A percentile compares a stretch with the other conserved stretches of the same genome.
Evolutionary conservation across 139 green algal species (phyloP).

Genomic region (Diplosphaera chodatii): DNA sequence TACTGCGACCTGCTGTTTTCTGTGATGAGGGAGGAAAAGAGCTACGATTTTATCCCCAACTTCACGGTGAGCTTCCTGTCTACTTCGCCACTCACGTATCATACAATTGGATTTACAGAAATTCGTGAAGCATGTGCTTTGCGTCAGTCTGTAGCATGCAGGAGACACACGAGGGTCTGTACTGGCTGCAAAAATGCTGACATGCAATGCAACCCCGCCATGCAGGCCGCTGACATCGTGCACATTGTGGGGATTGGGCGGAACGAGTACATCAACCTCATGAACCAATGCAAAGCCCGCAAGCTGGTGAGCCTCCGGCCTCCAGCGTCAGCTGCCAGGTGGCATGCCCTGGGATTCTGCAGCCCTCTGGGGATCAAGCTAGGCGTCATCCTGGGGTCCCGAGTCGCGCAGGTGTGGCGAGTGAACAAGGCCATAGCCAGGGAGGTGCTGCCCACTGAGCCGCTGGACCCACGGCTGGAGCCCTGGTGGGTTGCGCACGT

Average conservation of each 20-base stretch:
- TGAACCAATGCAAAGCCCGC: constrained; percentile 83
- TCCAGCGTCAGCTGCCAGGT: no score
- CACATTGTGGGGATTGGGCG: constrained; percentile 75
- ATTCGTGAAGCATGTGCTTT: no score
- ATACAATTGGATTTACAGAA: no score
- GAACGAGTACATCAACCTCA: constrained; percentile 91
- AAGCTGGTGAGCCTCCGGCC: no score
- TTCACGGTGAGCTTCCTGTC: constrained; percentile 88
- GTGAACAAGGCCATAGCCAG: constrained; percentile 73
- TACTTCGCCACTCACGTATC: no score
- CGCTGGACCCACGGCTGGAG: constrained; percentile 42
- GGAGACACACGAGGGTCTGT: not conserved
- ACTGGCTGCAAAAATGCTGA: not conserved
- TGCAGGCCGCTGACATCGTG: constrained; percentile 79
- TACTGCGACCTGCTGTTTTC: constrained; percentile 77
- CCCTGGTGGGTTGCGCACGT: constrained; percentile 76
- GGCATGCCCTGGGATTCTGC: no score
- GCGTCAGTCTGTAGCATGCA: no score
- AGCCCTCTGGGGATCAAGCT: no score
- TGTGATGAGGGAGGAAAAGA: constrained; percentile 70
- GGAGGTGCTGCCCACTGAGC: constrained; percentile 62
- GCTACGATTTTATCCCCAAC: constrained; percentile 91
- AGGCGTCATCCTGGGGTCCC: no score
- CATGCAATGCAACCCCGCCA: not conserved
- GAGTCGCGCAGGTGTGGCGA: no score